phyloP scores from a whole-genome alignment of 179 eudicot genomes.

The Corrigiola litoralis region DNA sequence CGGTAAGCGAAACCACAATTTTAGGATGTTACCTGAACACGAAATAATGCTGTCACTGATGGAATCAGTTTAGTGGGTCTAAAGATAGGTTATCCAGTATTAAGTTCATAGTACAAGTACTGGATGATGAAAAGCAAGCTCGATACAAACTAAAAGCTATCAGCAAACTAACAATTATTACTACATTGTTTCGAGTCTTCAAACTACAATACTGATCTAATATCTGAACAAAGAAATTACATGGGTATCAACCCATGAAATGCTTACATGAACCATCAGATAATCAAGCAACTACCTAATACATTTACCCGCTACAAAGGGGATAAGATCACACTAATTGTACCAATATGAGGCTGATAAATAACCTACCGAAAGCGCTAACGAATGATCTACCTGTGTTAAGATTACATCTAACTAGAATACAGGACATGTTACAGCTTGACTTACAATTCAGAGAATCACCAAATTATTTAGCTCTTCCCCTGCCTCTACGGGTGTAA shows the following conservation, averaged over 20 bases:
- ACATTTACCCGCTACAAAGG: constrained; percentile 14
- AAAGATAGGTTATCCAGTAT: too few species aligned
- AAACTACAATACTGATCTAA: background rate
- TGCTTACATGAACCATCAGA: constrained; percentile 10
- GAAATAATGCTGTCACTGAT: too few species aligned
- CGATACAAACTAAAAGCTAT: too few species aligned
- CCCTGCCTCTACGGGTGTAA: constrained; percentile 22
- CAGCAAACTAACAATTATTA: too few species aligned
- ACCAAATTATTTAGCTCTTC: constrained; percentile 17
- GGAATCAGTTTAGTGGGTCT: too few species aligned
- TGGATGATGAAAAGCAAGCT: too few species aligned
- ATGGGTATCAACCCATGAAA: constrained; percentile 1
- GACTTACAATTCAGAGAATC: background rate
- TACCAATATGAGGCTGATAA: constrained; percentile 6
- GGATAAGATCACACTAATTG: constrained; percentile 12
- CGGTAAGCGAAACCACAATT: too few species aligned
- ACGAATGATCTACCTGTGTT: constrained; percentile 18
- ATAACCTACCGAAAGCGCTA: constrained; percentile 13
- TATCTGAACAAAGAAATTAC: background rate
- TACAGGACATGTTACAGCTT: constrained; percentile 26
- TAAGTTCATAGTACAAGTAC: too few species aligned
- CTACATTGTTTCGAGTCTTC: too few species aligned
- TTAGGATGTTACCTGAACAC: too few species aligned
- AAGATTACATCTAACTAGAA: constrained; percentile 28
- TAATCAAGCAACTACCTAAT: constrained; percentile 7